phyloP scores from a whole-genome alignment of 2,329 filamentous ascomycete species.

The Zopfia rhizophila region DNA sequence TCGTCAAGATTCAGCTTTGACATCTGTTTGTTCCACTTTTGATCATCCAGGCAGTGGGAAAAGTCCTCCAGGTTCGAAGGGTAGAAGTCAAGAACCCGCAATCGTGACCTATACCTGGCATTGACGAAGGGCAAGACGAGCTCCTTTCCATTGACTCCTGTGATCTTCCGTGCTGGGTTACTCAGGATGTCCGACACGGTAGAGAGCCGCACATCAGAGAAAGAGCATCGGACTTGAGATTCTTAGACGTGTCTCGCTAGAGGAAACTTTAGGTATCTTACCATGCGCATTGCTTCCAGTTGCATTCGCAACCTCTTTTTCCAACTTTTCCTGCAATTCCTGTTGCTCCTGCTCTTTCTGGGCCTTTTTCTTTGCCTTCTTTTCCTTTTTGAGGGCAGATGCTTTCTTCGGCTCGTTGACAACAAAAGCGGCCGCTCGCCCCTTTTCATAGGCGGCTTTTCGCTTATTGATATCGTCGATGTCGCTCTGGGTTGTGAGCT shows the following conservation, averaged over 20 bases:
- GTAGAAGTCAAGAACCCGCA: slow-evolving; percentile 84
- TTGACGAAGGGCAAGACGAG: slow-evolving; percentile 77
- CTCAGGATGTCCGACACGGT: slow-evolving; percentile 60
- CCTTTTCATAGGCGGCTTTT: slow-evolving; percentile 70
- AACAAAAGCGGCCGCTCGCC: slow-evolving; percentile 4
- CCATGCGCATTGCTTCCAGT: slow-evolving; percentile 52
- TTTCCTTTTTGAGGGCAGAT: slow-evolving; percentile 50
- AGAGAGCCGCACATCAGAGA: slow-evolving; percentile 49
- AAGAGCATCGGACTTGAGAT: slow-evolving; percentile 58
- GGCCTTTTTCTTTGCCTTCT: slow-evolving; percentile 46
- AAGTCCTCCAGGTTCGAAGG: slow-evolving; percentile 79
- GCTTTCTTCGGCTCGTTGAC: slow-evolving; percentile 31
- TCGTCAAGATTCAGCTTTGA: slow-evolving; percentile 49
- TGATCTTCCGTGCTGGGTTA: slow-evolving; percentile 53
- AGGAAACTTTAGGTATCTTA: slow-evolving; percentile 36
- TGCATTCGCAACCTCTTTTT: slow-evolving; percentile 23
- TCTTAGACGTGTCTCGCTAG: slow-evolving; percentile 14
- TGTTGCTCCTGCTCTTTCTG: slow-evolving; percentile 44
- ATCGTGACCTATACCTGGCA: slow-evolving; percentile 72
- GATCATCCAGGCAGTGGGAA: slow-evolving; percentile 57
- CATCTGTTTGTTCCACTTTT: slow-evolving; percentile 35
- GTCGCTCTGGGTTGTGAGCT: slow-evolving; percentile 58
- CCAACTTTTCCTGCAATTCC: slow-evolving; percentile 34
- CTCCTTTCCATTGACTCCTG: slow-evolving; percentile 45
- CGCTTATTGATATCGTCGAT: slow-evolving; percentile 69